phyloP scores from a whole-genome alignment of 208 protist species.

The Crithidia acanthocephali region DNA sequence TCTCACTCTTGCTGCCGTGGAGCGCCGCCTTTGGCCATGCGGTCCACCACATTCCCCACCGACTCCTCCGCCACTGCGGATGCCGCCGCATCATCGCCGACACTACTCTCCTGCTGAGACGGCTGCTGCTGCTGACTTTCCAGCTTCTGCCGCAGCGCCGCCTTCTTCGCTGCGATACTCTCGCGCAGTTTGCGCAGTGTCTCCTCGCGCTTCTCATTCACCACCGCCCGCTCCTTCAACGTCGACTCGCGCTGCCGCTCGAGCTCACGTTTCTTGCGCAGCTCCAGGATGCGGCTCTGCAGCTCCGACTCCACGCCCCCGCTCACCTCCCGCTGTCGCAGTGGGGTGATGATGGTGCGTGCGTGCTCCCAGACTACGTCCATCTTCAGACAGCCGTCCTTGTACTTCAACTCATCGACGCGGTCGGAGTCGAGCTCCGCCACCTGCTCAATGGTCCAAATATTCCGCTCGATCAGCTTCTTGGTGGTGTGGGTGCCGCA shows the following conservation, averaged over 20 bases:
- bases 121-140: constrained; percentile 31
- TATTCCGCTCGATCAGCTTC: constrained; percentile 91
- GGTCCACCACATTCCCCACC: constrained; percentile 46
- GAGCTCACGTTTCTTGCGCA: constrained; percentile 87
- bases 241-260: constrained; percentile 78
- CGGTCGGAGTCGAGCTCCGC: constrained; percentile 81
- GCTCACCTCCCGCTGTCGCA: constrained; percentile 66
- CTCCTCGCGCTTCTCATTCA: constrained; percentile 71
- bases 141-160: constrained; percentile 64
- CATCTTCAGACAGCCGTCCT: constrained; percentile 89
- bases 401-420: constrained; percentile 90
- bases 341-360: constrained; percentile 78
- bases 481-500: constrained; percentile 91
- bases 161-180: constrained; percentile 84
- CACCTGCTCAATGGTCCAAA: constrained; percentile 92
- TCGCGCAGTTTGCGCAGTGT: constrained; percentile 80
- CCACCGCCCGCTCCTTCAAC: constrained; percentile 54
- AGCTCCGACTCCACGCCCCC: constrained; percentile 83
- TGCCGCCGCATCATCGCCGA: not conserved
- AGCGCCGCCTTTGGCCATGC: constrained; percentile 26
- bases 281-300: constrained; percentile 80
- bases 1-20: constrained; percentile 1
- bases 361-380: constrained; percentile 91
- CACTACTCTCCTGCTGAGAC: constrained; percentile 1
- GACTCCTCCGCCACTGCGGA: constrained; percentile 24